Evolutionary conservation across 2,329 filamentous ascomycete genomes (phyloP), one percentile per base, ranked within the genome.

Genomic region (Berkeleyomyces rouxiae): DNA sequence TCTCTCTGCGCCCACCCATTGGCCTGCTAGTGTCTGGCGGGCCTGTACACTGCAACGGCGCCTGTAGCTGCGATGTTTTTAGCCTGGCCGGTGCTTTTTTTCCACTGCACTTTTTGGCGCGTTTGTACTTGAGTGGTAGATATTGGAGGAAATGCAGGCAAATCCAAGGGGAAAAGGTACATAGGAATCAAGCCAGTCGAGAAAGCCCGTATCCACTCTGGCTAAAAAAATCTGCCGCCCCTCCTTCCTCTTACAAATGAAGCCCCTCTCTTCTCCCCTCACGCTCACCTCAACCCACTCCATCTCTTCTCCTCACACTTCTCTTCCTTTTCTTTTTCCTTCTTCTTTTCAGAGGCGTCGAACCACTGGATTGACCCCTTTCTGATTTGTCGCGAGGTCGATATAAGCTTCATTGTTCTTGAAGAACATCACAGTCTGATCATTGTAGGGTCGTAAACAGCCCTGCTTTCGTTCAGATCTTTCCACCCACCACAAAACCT

Each of bases 401-500:
- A 61, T 61, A 51, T 42, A 61, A 58, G 58, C 37, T 63, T 55
- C 4, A n/a, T 42, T 58, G 46, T 57, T 62, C 51, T 61, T 57
- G 51, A 62, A 55, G 61, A 55, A 61, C 55, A 42, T 62, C 40
- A 58, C 42, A 51, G 36, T 58, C 43, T 44, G 60, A 63, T 42
- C 42, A 64, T 62, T 66, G 67, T 67, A 67, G 67, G 67, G 68
- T 66, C 66, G 66, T 62, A 64, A 74, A 74, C 71, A 73, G 76
- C 75, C 75, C 75, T 75, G 74, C 75, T 76, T 75, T 74, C 70
- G 69, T 66, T 64, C 64, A 63, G 63, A 64, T 66, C 66, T 64
- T 65, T 69, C 67, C 68, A 67, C 68, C 68, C 68, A 70, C 71
- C 70, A 69, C 23, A 58, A 64, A 59, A 51, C 59, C 47, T 58